Evolutionary conservation across 2,329 filamentous ascomycete genomes (phyloP), one percentile per base, ranked within the genome.

Genomic region (Aspergillus quadrilineatus): DNA sequence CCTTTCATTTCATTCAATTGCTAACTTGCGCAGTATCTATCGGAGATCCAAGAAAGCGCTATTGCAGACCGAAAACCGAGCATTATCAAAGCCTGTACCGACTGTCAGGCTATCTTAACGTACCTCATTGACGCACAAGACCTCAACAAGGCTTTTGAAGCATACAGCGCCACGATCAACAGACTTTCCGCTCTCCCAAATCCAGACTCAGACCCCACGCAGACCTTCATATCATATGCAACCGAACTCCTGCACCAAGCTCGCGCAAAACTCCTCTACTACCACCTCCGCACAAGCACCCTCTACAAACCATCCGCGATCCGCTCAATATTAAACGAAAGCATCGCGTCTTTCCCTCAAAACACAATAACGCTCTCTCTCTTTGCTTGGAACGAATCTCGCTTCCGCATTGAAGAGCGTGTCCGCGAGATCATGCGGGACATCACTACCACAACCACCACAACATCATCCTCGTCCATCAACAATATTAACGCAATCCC

Each of bases 341-440:
- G 87, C 59, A 77, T 94, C 22, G 64, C 66, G 0, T 69, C 76
- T 6, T 96, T 92, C 69, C 90, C 92, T 0, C 78, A 79, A 48
- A 97, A 96, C 74, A 89, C 85, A 1, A 79, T 90, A 5, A 87
- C 97, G 59, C 80, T 95, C 1, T 79, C 82, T 1, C 75, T 94
- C 0, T 88, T 88, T 61, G 82, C 86, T n/a, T 89, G 87, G 79
- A 86, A 89, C 60, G 87, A 93, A 68, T 80, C 85, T 1, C 84
- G 87, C 6, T 84, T 90, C 43, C 83, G 87, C 26, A 81, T 94
- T 53, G 84, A 91, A 59, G 89, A 95, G 63, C 88, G 90, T 15
- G 84, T 95, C 17, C 85, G 89, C n/a, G 79, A 82, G 5, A 74
- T 89, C 7, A 76, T 92, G 9, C 73, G 80, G 17, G 70, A 75